Base-by-base conservation (phyloP, 305 asterid genomes). In the Fraxinus platypoda region DNA sequence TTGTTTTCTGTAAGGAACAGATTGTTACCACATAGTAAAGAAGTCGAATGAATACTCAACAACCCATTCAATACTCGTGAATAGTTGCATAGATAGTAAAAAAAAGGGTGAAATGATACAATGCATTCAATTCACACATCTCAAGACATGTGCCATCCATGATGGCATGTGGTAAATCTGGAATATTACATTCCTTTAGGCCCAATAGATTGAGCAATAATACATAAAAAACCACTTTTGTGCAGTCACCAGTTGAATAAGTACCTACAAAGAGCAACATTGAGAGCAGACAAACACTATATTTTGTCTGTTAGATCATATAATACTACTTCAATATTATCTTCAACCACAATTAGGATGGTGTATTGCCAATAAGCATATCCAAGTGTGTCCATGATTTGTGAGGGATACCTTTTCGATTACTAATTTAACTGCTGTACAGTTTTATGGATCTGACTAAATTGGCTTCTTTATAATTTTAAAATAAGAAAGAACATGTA, bases 1-100 rank as follows among this genome's bases (percentile, higher is more conserved):
- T 92, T 17, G 90, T 93, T 88, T 90, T 95, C 98, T 93, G 89
- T 64, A 80, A 57, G 52, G 68, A 76, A 80, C 54, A 82, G 26
- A 31, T 33, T 3, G 75, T 78, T 76, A 81, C 77, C 85, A 75
- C 71, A 70, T 54, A 33, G 77, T n/a, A 59, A 34, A 41, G 46
- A 77, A 77, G 74, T 76, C 26, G 77, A 38, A 76, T 34, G 54
- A 43, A 77, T 31, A 81, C 11, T 17, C 73, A 54, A 52, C 30
- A 81, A 74, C 62, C 52, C 46, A 59, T 68, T 76, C 71, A 23
- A 8, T 38, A n/a, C 11, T 81, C 34, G n/a, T 31, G 76, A 37
- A 75, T 34, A 72, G 80, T 59, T 75, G 17, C 77, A 52, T 73
- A 37, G 73, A 17, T 31, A 59, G 72, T 74, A 34, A 34, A 54